phyloP scores from a whole-genome alignment of 208 protist species.

The Leishmania amazonensis region DNA sequence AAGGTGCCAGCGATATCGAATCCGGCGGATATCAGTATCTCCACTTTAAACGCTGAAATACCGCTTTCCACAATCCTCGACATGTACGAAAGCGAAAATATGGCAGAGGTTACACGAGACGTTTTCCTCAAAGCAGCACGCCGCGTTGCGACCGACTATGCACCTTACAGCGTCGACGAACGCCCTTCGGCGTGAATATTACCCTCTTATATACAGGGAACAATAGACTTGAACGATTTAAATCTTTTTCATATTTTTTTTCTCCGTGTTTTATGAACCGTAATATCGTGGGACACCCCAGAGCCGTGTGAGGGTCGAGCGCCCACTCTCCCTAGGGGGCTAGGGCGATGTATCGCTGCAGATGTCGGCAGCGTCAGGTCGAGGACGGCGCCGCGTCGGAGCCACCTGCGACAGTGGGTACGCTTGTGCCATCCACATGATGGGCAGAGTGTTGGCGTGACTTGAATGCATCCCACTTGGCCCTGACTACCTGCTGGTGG shows the following conservation, averaged over 20 bases:
- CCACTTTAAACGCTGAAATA: slow-evolving; percentile 24
- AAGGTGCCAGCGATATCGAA: slow-evolving; percentile 26
- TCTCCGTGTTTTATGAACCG: background rate
- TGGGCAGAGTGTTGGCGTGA: background rate
- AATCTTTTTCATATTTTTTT: slow-evolving; percentile 5
- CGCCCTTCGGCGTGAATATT: background rate
- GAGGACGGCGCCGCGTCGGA: background rate
- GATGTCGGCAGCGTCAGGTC: background rate
- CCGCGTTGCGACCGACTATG: slow-evolving; percentile 23
- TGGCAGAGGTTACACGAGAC: slow-evolving; percentile 46
- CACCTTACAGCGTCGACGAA: slow-evolving; percentile 1
- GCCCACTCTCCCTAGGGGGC: background rate
- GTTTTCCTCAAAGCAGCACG: slow-evolving; percentile 43
- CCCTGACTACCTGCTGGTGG: too few relatives aligned
- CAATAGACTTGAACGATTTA: background rate
- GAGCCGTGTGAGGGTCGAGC: background rate
- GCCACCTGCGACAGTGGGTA: background rate
- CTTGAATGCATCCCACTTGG: background rate
- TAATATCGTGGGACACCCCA: background rate
- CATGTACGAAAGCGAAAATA: slow-evolving; percentile 39
- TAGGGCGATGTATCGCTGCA: background rate
- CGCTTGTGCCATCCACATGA: background rate
- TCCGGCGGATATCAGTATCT: slow-evolving; percentile 23
- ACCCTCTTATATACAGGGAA: background rate
- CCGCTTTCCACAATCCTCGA: slow-evolving; percentile 36